Evolutionary conservation across 148 eudicot genomes (phyloP).

Genomic region (Gaultheria prostrata): DNA sequence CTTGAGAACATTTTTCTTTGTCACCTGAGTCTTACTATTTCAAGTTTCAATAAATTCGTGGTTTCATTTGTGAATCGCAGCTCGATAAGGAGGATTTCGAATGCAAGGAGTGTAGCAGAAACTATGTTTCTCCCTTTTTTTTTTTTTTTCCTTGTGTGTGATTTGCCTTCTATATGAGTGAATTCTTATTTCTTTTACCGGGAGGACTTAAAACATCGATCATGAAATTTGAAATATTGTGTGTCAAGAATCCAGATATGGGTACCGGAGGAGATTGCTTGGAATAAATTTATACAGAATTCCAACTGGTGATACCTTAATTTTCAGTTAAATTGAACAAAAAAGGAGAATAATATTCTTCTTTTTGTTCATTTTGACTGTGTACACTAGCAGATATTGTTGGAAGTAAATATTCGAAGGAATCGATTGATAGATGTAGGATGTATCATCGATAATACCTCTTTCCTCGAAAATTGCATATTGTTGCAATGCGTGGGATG

Average conservation of each 20-base stretch:
- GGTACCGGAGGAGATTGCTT: not conserved
- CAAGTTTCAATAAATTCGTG: not conserved
- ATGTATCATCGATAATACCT: no score
- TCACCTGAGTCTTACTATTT: not conserved
- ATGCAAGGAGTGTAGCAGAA: not conserved
- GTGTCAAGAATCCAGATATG: not conserved
- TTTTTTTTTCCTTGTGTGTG: no score
- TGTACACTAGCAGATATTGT: no score
- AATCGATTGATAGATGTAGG: no score
- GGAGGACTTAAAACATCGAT: not conserved
- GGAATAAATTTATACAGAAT: not conserved
- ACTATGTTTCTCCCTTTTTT: not conserved
- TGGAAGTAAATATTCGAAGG: no score
- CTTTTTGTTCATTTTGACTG: no score
- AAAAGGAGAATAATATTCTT: no score
- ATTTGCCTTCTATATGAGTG: not conserved
- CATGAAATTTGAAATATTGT: not conserved
- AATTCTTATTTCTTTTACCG: not conserved
- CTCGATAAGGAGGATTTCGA: constrained; percentile 27
- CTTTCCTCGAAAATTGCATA: no score
- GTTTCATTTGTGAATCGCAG: constrained; percentile 33
- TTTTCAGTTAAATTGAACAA: not conserved
- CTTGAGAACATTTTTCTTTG: not conserved
- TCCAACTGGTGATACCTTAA: not conserved
- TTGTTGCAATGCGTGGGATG: no score